phyloP scores from a whole-genome alignment of 2,329 filamentous ascomycete species.

The Calycina herbarum region DNA sequence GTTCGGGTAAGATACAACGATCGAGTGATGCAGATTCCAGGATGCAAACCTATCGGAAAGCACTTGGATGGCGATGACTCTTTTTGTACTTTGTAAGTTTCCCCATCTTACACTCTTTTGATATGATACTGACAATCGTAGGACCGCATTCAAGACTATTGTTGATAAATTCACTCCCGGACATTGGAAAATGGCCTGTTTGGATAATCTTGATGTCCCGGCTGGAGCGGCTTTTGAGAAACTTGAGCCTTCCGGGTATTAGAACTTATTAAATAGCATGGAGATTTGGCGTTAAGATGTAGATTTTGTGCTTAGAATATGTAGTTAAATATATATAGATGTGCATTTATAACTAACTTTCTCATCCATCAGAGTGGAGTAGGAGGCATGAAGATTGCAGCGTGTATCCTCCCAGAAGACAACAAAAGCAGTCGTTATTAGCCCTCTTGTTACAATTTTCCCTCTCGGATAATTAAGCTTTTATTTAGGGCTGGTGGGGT shows the following conservation, averaged over 20 bases:
- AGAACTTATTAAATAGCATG: conserved; percentile 7
- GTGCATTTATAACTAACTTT: neutral
- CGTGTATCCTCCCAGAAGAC: neutral
- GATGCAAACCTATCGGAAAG: conserved; percentile 73
- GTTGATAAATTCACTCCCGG: conserved; percentile 86
- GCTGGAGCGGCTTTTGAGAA: conserved; percentile 32
- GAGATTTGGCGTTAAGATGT: neutral
- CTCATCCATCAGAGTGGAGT: neutral
- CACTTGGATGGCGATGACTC: conserved; percentile 84
- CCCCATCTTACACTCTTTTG: neutral
- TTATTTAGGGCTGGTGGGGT: too few relatives aligned
- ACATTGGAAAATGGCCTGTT: conserved; percentile 71
- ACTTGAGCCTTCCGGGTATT: conserved; percentile 38
- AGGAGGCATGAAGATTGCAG: neutral
- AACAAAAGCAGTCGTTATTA: too few relatives aligned
- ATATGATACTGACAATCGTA: conserved; percentile 36
- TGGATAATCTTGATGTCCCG: conserved; percentile 51
- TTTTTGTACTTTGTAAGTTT: conserved; percentile 80
- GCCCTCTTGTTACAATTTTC: too few relatives aligned
- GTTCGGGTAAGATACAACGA: conserved; percentile 94
- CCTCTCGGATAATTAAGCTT: too few relatives aligned
- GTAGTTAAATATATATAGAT: neutral
- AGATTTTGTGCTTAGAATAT: neutral
- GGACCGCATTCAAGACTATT: conserved; percentile 85
- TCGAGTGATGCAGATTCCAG: conserved; percentile 74